These are phyloP conservation scores for Scheffersomyces segobiensis DNA, from an alignment of 1,139 yeast species.

Conservation along the genomic window DNA sequence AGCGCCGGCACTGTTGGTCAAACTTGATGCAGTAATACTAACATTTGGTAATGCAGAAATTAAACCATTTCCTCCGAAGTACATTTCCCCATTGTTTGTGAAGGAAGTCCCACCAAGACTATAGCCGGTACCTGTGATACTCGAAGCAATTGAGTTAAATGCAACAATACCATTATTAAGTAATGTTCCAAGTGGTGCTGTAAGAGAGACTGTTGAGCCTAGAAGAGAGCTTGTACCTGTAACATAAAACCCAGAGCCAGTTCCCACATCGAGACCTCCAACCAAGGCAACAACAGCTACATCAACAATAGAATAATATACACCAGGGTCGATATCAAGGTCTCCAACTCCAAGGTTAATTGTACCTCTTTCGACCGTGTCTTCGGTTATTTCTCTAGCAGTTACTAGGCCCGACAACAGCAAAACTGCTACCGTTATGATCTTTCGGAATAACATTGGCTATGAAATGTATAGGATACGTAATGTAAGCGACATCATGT, in stretches of 20 bases:
- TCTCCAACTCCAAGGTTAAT: slow-evolving; percentile 7
- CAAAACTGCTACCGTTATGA: neutral
- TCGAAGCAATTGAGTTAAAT: slow-evolving; percentile 10
- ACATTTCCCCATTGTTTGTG: slow-evolving; percentile 12
- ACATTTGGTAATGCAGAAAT: slow-evolving; percentile 8
- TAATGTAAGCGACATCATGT: too few relatives aligned
- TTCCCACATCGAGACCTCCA: slow-evolving; percentile 12
- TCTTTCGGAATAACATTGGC: neutral
- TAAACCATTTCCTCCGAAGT: slow-evolving; percentile 10
- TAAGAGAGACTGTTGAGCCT: slow-evolving; percentile 10
- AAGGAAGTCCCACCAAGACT: slow-evolving; percentile 9
- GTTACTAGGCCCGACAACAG: neutral
- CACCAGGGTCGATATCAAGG: slow-evolving; percentile 11
- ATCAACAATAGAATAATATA: slow-evolving; percentile 14
- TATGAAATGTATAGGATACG: neutral
- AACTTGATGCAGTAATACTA: slow-evolving; percentile 9
- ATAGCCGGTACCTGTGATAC: slow-evolving; percentile 7
- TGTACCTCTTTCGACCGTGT: slow-evolving; percentile 10
- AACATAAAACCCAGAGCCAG: slow-evolving; percentile 19
- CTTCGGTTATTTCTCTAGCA: neutral
- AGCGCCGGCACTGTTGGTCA: slow-evolving; percentile 16
- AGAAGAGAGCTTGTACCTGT: slow-evolving; percentile 7
- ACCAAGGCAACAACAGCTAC: slow-evolving; percentile 9
- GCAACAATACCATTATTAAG: slow-evolving; percentile 11
- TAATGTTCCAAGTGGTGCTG: slow-evolving; percentile 6